phyloP scores from a whole-genome alignment of 1,284 basidiomycete genomes.

The Coniferiporia sulphurascens region DNA sequence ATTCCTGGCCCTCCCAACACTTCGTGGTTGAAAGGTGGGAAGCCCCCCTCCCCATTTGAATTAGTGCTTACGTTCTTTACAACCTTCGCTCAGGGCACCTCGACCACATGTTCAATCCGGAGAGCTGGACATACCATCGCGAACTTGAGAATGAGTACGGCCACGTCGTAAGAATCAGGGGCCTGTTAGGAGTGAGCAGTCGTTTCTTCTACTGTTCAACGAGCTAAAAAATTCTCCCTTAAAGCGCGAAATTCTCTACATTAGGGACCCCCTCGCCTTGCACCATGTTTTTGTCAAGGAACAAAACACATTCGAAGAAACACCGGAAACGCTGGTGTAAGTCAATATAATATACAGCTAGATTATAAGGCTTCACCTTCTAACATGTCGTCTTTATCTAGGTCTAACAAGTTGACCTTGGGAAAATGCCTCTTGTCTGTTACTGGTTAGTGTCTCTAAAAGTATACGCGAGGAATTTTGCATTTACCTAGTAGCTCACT shows the following conservation, averaged over 20 bases:
- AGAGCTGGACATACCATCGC: conserved; percentile 44
- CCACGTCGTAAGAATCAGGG: conserved; percentile 42
- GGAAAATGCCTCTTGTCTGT: conserved; percentile 9
- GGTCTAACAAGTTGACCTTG: neutral
- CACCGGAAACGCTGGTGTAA: conserved; percentile 18
- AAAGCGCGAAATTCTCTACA: conserved; percentile 22
- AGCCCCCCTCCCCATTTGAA: neutral
- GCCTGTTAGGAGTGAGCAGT: conserved; percentile 44
- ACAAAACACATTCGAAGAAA: conserved; percentile 24
- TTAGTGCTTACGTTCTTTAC: neutral
- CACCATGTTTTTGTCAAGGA: conserved; percentile 26
- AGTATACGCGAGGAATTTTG: too few relatives aligned
- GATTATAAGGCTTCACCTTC: conserved; percentile 16
- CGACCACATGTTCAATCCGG: conserved; percentile 40
- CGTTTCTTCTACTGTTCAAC: neutral
- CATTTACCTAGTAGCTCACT: neutral
- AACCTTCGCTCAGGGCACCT: conserved; percentile 36
- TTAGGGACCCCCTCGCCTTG: conserved; percentile 24
- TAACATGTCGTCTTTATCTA: neutral
- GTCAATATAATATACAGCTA: conserved; percentile 16
- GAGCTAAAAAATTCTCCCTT: neutral
- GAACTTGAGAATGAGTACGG: conserved; percentile 40
- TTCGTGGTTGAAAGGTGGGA: conserved; percentile 2
- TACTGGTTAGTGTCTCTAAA: neutral
- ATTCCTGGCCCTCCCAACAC: neutral